These are phyloP conservation scores for Lentinula aciculospora DNA, from an alignment of 768 basidiomycete species.

Conservation along the genomic window DNA sequence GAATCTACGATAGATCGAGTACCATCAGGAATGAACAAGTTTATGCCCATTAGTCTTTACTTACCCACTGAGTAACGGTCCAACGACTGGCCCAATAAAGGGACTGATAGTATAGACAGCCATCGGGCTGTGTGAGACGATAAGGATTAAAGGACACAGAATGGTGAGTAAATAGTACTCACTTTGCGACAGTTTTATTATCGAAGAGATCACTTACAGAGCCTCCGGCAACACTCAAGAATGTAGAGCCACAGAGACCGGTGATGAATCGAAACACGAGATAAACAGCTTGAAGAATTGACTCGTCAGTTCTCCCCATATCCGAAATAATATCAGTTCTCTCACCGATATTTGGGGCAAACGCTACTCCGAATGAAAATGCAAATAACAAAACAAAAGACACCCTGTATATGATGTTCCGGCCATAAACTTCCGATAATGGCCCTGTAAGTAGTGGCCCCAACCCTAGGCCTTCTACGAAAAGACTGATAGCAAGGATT, in stretches of 20 bases:
- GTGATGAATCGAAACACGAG: conserved; percentile 53
- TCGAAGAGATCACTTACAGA: conserved; percentile 52
- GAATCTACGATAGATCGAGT: conserved; percentile 34
- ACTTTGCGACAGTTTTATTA: conserved; percentile 56
- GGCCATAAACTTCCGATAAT: conserved; percentile 54
- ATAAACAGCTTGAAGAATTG: conserved; percentile 40
- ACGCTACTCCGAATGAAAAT: conserved; percentile 68
- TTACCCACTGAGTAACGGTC: conserved; percentile 56
- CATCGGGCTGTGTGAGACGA: conserved; percentile 2
- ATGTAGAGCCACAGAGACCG: conserved; percentile 51
- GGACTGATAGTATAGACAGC: conserved; percentile 50
- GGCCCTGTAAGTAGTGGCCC: conserved; percentile 54
- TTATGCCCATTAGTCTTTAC: conserved; percentile 14
- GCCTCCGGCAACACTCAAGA: conserved; percentile 53
- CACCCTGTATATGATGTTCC: conserved; percentile 54
- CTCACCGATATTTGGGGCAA: conserved; percentile 61
- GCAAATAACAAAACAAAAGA: conserved; percentile 59
- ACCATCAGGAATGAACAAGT: conserved; percentile 1
- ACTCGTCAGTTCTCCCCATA: background rate
- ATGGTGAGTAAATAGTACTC: conserved; percentile 16
- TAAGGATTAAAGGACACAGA: background rate
- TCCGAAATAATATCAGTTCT: background rate
- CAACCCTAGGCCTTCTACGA: conserved; percentile 52
- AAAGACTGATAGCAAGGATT: conserved; percentile 51
- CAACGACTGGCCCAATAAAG: conserved; percentile 47